A percentile compares a stretch with the other conserved stretches of the same genome.
Evolutionary conservation across 2,329 filamentous ascomycete species (phyloP).

Genomic region (Fusarium duplospermum): DNA sequence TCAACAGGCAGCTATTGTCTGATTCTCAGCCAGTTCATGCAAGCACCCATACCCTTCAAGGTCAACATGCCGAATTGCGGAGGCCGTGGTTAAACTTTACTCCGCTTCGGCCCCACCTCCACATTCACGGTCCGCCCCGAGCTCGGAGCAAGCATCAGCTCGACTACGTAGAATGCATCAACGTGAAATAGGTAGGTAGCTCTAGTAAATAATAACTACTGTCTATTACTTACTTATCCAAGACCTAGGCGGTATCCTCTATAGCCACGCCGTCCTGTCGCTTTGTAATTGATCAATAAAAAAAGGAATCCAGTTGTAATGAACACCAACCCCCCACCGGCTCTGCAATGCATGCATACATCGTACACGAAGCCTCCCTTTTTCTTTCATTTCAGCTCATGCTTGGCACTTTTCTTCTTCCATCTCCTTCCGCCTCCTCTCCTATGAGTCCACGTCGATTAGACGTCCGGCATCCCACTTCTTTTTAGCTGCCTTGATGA

Average conservation of each 20-base stretch:
- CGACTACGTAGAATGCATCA: neutral
- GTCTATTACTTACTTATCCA: slow-evolving; percentile 33
- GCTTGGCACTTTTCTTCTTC: slow-evolving; percentile 24
- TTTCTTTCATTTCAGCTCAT: neutral
- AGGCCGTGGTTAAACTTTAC: slow-evolving; percentile 6
- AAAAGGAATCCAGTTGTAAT: neutral
- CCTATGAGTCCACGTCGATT: slow-evolving; percentile 49
- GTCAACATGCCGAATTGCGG: slow-evolving; percentile 22
- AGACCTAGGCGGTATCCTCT: slow-evolving; percentile 4
- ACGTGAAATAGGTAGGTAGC: neutral
- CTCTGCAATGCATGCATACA: neutral
- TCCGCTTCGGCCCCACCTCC: slow-evolving; percentile 16
- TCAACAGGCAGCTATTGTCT: neutral
- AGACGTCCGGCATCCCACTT: slow-evolving; percentile 57
- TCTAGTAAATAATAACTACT: slow-evolving; percentile 12
- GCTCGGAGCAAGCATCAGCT: neutral
- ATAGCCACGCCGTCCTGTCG: neutral
- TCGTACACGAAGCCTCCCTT: slow-evolving; percentile 15
- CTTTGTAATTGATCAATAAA: slow-evolving; percentile 6
- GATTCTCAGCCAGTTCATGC: slow-evolving; percentile 25
- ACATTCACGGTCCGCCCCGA: slow-evolving; percentile 3
- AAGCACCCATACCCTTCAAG: slow-evolving; percentile 3
- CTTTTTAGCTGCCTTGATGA: slow-evolving; percentile 67
- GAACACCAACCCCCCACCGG: neutral
- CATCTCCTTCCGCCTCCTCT: slow-evolving; percentile 6